Base-by-base conservation (phyloP, 805 yeast genomes). In the Clavispora asparagi region DNA sequence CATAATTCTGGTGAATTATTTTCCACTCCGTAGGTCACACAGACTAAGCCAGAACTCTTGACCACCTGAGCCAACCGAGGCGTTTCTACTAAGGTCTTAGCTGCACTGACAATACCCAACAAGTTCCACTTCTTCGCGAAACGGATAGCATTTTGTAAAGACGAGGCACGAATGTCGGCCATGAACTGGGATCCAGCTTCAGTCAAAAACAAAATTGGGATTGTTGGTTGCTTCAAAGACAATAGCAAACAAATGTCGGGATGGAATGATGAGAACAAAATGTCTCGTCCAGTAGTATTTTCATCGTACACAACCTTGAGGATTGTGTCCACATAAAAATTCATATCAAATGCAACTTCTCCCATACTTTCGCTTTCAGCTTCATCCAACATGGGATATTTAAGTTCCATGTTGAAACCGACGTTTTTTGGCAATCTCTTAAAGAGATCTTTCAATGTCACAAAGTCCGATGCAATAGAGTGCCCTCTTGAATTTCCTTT, bases 361-460 rank as follows among this genome's bases (percentile, higher is more conserved):
- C 95, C 96, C 81, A 91, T 85, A 49, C 85, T 89, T 60, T 92
- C 97, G 2, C 74, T 75, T 62, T 90, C 86, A 0, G 95, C 91
- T 67, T 92, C 98, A 62, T 89, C 95, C 43, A 89, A 74, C 94
- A 92, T 87, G 1, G 98, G 98, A 61, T 90, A 92, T 62, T 92
- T 90, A 66, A 94, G 83, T 64, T 92, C 98, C 50, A 92, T 88
- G 60, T 92, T 92, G 70, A 94, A 91, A 0, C 98, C 98, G 13
- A 91, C 95, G 48, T 76, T 78, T 47, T 75, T 72, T 1, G 98
- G 97, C 25, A 92, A 68, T 53, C 87, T 87, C 58, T 77, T 77
- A 69, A 92, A 89, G 40, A 91, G 76, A 54, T 91, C 96, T 56
- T 79, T 84, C 53, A 92, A 73, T 0, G 97, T 90, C 8, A 92